These are phyloP conservation scores for Nepenthes alata DNA, from an alignment of 179 eudicot genomes.

Conservation along the genomic window DNA sequence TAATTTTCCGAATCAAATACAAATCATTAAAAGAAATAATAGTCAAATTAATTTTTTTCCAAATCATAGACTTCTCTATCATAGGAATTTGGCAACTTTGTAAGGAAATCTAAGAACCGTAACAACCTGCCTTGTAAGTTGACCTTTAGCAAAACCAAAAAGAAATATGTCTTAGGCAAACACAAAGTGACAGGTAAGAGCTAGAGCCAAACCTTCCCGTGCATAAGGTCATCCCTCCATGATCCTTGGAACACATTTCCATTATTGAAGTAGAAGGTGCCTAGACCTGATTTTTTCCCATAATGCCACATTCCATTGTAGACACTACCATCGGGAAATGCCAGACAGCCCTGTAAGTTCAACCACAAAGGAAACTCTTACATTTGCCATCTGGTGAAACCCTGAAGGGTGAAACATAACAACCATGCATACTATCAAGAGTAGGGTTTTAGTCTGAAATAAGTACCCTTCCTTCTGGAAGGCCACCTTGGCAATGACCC, in stretches of 20 bases:
- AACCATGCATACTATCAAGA: neutral
- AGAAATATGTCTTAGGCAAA: neutral
- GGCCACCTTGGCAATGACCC: constrained; percentile 90
- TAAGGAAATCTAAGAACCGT: no score
- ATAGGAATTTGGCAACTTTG: no score
- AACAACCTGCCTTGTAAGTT: no score
- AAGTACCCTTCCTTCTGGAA: constrained; percentile 93
- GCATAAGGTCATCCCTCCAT: constrained; percentile 97
- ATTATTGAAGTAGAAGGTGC: constrained; percentile 72
- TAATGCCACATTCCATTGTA: constrained; percentile 94
- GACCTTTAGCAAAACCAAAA: neutral
- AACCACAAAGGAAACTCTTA: constrained; percentile 4
- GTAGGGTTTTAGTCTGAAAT: neutral
- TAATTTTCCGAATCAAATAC: no score
- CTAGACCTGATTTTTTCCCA: constrained; percentile 87
- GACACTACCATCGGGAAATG: constrained; percentile 66
- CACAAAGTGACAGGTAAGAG: neutral
- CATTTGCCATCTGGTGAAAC: neutral
- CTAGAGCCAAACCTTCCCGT: constrained; percentile 61
- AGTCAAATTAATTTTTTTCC: no score
- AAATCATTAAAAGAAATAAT: no score
- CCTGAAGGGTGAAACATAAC: neutral
- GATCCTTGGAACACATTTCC: constrained; percentile 91
- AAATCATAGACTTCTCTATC: no score
- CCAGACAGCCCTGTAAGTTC: constrained; percentile 60